Evolutionary conservation across 1,284 basidiomycete species (phyloP).

Genomic region (Thelephora terrestris): DNA sequence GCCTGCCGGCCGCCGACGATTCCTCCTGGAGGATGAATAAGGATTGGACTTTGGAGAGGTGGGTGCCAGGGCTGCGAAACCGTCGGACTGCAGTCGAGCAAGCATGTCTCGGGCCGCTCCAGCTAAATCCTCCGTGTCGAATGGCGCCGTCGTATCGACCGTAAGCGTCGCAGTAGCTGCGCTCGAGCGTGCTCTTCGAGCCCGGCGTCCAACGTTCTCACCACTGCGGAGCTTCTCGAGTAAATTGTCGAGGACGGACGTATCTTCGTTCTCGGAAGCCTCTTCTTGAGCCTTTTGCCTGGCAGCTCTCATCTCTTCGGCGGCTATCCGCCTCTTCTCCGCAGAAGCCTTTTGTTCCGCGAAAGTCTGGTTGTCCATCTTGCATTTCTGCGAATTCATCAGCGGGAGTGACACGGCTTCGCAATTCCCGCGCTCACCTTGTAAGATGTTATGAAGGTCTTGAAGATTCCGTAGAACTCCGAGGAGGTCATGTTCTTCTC

Average conservation of each 20-base stretch:
- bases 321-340: conserved; percentile 56
- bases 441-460: conserved; percentile 89
- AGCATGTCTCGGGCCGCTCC: conserved; percentile 66
- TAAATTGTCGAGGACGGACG: conserved; percentile 59
- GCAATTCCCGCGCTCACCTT: conserved; percentile 39
- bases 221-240: conserved; percentile 66
- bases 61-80: conserved; percentile 17
- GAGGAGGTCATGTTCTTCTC: conserved; percentile 72
- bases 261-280: conserved; percentile 44
- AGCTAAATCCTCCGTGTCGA: conserved; percentile 38
- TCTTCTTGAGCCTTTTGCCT: conserved; percentile 41
- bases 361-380: conserved; percentile 60
- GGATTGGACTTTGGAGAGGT: conserved; percentile 12
- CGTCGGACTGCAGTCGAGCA: conserved; percentile 54
- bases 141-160: conserved; percentile 21
- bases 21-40: background rate
- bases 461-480: conserved; percentile 93
- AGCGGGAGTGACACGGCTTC: conserved; percentile 3
- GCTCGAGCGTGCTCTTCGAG: conserved; percentile 38
- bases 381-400: conserved; percentile 63
- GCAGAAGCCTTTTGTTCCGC: conserved; percentile 55
- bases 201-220: conserved; percentile 49
- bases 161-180: conserved; percentile 22
- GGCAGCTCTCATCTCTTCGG: conserved; percentile 50
- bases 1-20: background rate